Conservation (phyloP, 371 early-diverging fungal genomes). For the Mucor ambiguus region DNA sequence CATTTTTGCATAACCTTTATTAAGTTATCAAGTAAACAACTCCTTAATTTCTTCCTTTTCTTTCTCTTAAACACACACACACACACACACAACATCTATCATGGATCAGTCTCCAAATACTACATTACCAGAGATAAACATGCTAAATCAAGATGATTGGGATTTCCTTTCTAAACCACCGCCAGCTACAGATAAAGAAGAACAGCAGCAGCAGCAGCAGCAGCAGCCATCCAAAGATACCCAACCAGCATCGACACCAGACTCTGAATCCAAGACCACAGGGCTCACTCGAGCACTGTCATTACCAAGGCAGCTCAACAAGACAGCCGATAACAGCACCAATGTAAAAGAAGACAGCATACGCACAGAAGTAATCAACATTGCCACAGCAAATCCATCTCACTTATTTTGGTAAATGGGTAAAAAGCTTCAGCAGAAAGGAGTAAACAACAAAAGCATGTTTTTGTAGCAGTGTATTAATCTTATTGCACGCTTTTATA, state of each 20-base stretch:
- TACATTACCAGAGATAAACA: conserved; percentile 16
- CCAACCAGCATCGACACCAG: conserved; percentile 7
- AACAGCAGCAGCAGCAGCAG: not conserved
- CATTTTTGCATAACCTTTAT: not conserved
- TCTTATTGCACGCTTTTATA: conserved; percentile 5
- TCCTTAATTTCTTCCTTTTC: conserved; percentile 8
- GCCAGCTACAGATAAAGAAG: not conserved
- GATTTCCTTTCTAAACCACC: conserved; percentile 7
- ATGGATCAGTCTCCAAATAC: not conserved
- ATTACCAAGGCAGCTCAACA: conserved; percentile 25
- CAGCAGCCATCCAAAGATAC: conserved; percentile 2
- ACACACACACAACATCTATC: not conserved
- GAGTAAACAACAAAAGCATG: not conserved
- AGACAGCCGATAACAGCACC: not conserved
- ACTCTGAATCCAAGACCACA: conserved; percentile 19
- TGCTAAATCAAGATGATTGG: conserved; percentile 15
- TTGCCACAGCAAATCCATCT: conserved; percentile 47
- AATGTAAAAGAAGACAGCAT: conserved; percentile 14
- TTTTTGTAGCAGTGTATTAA: not conserved
- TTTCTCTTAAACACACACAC: not conserved
- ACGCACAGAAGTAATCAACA: conserved; percentile 44
- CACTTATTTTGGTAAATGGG: conserved; percentile 53
- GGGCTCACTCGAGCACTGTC: conserved; percentile 33
- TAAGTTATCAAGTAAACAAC: not conserved
- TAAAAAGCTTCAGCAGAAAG: conserved; percentile 4